phyloP scores from a whole-genome alignment of 1,284 basidiomycete genomes.

The Malassezia vespertilionis region DNA sequence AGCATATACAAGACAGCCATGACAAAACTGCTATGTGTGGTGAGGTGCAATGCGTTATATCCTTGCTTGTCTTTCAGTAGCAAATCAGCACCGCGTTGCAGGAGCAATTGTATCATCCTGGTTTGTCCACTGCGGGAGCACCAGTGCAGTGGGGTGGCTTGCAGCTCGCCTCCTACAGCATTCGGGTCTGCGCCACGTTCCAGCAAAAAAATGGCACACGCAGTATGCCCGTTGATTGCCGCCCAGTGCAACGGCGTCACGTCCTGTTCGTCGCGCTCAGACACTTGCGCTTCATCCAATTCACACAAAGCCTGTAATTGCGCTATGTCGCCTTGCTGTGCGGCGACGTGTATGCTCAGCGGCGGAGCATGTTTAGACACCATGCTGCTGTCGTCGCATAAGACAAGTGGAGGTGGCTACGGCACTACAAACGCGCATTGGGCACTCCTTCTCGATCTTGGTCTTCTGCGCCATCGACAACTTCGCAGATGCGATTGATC shows the following conservation, averaged over 20 bases:
- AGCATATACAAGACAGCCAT: constrained; percentile 83
- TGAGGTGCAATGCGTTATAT: constrained; percentile 88
- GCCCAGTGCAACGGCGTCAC: constrained; percentile 97
- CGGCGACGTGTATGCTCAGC: neutral
- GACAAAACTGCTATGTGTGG: constrained; percentile 82
- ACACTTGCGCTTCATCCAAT: constrained; percentile 62
- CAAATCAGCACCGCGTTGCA: constrained; percentile 80
- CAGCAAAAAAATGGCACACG: constrained; percentile 52
- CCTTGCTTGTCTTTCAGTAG: constrained; percentile 82
- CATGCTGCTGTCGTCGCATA: too few species aligned
- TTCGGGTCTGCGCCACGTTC: constrained; percentile 93
- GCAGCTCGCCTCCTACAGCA: constrained; percentile 80
- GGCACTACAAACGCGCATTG: constrained; percentile 1
- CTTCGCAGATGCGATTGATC: constrained; percentile 55
- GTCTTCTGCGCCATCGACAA: constrained; percentile 31
- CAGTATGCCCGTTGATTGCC: constrained; percentile 71
- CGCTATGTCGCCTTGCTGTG: constrained; percentile 71
- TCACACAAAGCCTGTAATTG: constrained; percentile 62
- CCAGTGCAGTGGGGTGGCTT: constrained; percentile 97
- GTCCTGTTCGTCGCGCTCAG: constrained; percentile 74
- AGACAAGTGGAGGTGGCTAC: neutral
- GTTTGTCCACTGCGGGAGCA: constrained; percentile 86
- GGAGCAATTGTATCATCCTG: constrained; percentile 81
- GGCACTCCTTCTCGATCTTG: constrained; percentile 6
- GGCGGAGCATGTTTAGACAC: neutral